These are phyloP conservation scores for Metarhizium brunneum DNA, from an alignment of 2,329 filamentous ascomycete species.

Conservation along the genomic window DNA sequence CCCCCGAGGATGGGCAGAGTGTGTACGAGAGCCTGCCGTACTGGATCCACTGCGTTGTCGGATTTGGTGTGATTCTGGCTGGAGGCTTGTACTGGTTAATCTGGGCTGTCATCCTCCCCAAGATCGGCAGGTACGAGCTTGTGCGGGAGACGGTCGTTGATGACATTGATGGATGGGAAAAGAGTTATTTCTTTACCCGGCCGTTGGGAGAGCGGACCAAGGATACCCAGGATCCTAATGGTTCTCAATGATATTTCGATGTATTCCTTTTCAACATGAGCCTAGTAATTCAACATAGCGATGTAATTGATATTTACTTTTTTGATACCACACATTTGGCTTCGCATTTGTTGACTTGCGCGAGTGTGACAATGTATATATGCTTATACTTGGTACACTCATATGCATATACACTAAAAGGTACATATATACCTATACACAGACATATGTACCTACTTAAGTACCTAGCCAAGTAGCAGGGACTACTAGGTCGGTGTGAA, in stretches of 20 bases:
- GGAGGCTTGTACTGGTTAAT: conserved; percentile 48
- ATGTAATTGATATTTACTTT: not conserved
- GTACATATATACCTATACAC: too few relatives aligned
- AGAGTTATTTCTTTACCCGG: conserved; percentile 40
- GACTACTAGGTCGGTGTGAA: too few relatives aligned
- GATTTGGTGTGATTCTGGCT: conserved; percentile 41
- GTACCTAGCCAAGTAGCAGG: too few relatives aligned
- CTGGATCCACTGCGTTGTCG: conserved; percentile 49
- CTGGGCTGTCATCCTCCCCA: conserved; percentile 44
- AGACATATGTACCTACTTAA: too few relatives aligned
- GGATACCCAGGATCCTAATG: not conserved
- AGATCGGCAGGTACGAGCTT: conserved; percentile 44
- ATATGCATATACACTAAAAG: too few relatives aligned
- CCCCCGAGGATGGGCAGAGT: conserved; percentile 40
- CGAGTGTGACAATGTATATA: not conserved
- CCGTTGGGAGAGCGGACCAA: conserved; percentile 17
- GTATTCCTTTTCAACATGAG: conserved; percentile 1
- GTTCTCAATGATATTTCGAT: not conserved
- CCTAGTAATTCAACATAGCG: conserved; percentile 3
- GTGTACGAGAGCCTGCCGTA: conserved; percentile 46
- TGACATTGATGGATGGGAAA: conserved; percentile 53
- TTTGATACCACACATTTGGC: not conserved
- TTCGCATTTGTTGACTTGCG: not conserved
- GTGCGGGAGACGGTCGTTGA: conserved; percentile 45
- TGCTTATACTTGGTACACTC: too few relatives aligned